phyloP scores from a whole-genome alignment of 768 basidiomycete species.

The Kwoniella dejecticola region DNA sequence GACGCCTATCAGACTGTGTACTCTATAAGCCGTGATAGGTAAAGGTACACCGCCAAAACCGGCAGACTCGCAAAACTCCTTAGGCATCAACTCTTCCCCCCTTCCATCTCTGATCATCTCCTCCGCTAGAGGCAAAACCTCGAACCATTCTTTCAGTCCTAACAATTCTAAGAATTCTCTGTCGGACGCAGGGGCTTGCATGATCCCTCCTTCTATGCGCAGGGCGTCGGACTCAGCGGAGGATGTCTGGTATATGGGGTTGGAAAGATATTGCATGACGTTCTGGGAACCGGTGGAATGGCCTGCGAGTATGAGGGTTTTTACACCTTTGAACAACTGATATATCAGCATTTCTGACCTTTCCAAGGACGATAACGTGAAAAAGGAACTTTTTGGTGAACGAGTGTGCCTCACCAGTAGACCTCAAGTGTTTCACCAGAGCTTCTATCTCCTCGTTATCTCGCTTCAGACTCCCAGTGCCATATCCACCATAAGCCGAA shows the following conservation, averaged over 20 bases:
- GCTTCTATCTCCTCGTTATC: slow-evolving; percentile 46
- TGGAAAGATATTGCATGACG: slow-evolving; percentile 47
- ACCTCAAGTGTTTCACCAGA: slow-evolving; percentile 41
- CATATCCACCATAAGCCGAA: slow-evolving; percentile 45
- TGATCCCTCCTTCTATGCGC: slow-evolving; percentile 49
- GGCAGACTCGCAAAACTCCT: slow-evolving; percentile 22
- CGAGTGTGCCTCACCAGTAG: slow-evolving; percentile 32
- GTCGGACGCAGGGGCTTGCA: slow-evolving; percentile 54
- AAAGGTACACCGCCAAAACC: slow-evolving; percentile 20
- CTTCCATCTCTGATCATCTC: slow-evolving; percentile 38
- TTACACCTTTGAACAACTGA: slow-evolving; percentile 29
- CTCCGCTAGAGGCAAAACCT: slow-evolving; percentile 26
- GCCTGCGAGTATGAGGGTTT: slow-evolving; percentile 49
- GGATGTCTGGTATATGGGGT: slow-evolving; percentile 7
- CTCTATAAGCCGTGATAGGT: slow-evolving; percentile 40
- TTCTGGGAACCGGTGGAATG: slow-evolving; percentile 54
- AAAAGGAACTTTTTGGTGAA: neutral
- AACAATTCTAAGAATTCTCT: slow-evolving; percentile 32
- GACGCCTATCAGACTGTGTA: slow-evolving; percentile 38
- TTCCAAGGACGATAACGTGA: neutral
- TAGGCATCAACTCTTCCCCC: slow-evolving; percentile 38
- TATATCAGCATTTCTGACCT: neutral
- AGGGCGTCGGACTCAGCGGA: slow-evolving; percentile 7
- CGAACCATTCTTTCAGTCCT: slow-evolving; percentile 9
- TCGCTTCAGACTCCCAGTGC: slow-evolving; percentile 36